Evolutionary conservation across 2,329 filamentous ascomycete genomes (phyloP), one percentile per base, ranked within the genome.

Genomic region (Fusarium coffeatum): DNA sequence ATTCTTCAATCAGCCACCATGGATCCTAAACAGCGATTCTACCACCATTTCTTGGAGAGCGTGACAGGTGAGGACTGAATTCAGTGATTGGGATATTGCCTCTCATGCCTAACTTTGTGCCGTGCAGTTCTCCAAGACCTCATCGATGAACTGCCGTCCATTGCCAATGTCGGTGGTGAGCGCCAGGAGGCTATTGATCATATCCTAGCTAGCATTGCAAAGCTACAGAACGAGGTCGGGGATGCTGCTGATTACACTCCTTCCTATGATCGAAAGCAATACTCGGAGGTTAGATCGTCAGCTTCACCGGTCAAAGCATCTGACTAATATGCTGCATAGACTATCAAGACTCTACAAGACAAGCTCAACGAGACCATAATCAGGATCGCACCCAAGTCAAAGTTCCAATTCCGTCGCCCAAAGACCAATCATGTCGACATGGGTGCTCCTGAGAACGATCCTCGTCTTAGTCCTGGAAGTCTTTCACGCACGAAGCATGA

Each of bases 251-350:
- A 90, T 59, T 93, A 91, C 72, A 88, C 97, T 18, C 94, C 96
- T 5, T 89, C 93, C 10, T 97, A 98, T 77, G 96, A 98, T 76
- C 93, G 96, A 78, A 89, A 93, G 72, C 91, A 92, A 25, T 98
- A 97, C 77, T 88, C 90, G 45, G 90, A 94, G 82, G 93, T 94
- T 80, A 57, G 75, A 53, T 16, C 18, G 15, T 16, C 23, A 32
- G 18, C 22, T 48, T 50, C 25, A 22, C 16, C 18, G 37, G 16
- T 16, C 6, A 8, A 28, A 28, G 5, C n/a, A 23, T 60, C 51
- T 47, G 15, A 42, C 58, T 56, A 13, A 67, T 42, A 50, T 30
- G n/a, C 41, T n/a, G 5, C 6, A 13, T 73, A 93, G 89, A 88
- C 92, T 23, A 89, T 98, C 80, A 97, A 96, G 83, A 86, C 87